Conservation (phyloP, 768 basidiomycete species). For the Tremella yokohamensis region DNA sequence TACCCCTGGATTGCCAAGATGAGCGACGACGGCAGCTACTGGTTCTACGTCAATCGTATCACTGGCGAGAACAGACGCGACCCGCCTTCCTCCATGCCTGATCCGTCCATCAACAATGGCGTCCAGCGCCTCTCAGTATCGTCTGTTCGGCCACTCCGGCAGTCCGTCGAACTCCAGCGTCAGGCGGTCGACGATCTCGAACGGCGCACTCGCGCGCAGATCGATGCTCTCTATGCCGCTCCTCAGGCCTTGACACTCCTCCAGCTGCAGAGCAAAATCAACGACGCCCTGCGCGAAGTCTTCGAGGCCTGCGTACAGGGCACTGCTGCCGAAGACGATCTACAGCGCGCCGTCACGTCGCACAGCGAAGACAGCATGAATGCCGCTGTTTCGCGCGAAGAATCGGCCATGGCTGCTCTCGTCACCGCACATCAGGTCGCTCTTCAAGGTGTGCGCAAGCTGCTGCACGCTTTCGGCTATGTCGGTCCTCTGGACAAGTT, state of each 20-base stretch:
- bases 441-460: constrained; percentile 21
- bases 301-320: constrained; percentile 42
- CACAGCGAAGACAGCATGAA: constrained; percentile 18
- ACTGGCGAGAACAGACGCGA: constrained; percentile 58
- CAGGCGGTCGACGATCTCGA: constrained; percentile 17
- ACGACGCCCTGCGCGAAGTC: constrained; percentile 37
- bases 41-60: constrained; percentile 71
- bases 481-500: constrained; percentile 37
- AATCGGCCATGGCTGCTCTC: constrained; percentile 30
- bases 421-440: constrained; percentile 14
- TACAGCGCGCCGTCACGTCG: constrained; percentile 31
- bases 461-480: constrained; percentile 36
- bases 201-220: not conserved
- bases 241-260: constrained; percentile 22
- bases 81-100: constrained; percentile 13
- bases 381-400: constrained; percentile 31
- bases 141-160: constrained; percentile 13
- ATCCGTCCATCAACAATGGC: constrained; percentile 5
- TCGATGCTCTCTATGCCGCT: not conserved
- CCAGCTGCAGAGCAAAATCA: constrained; percentile 30
- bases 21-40: constrained; percentile 76
- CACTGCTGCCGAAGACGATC: constrained; percentile 40
- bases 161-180: constrained; percentile 21
- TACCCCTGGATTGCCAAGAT: constrained; percentile 76
- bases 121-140: constrained; percentile 24